These are phyloP conservation scores for Euphorbia neoarborescens DNA, from an alignment of 441 rosid species.

Conservation along the genomic window DNA sequence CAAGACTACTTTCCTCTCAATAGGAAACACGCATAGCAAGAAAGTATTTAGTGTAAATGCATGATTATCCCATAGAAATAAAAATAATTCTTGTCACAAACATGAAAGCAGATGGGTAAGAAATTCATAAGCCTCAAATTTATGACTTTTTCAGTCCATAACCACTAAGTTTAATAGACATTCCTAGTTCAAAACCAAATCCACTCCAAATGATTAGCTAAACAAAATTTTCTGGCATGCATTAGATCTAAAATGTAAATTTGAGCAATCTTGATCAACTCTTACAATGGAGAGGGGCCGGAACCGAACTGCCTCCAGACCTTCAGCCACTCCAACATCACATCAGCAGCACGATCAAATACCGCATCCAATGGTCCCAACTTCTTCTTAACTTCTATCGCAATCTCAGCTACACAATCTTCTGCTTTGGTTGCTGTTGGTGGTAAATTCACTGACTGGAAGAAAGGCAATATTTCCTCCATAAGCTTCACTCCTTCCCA, in stretches of 20 bases:
- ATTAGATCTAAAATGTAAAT: background rate
- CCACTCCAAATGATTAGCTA: background rate
- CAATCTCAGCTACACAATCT: slow-evolving; percentile 63
- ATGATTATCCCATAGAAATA: no score
- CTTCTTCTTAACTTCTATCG: slow-evolving; percentile 53
- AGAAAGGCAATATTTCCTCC: slow-evolving; percentile 87
- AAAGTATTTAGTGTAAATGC: no score
- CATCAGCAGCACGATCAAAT: slow-evolving; percentile 60
- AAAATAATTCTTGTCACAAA: no score
- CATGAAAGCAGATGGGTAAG: background rate
- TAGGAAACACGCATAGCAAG: no score
- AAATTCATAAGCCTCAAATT: background rate
- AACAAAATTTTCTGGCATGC: background rate
- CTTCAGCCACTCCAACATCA: slow-evolving; percentile 71
- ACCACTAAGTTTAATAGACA: background rate
- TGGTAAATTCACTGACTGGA: slow-evolving; percentile 55
- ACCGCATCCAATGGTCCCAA: slow-evolving; percentile 51
- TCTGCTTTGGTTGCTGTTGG: slow-evolving; percentile 49
- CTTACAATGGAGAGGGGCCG: slow-evolving; percentile 21
- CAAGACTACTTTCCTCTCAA: no score
- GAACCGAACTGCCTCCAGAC: slow-evolving; percentile 62
- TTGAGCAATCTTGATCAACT: background rate
- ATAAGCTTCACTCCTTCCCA: slow-evolving; percentile 94
- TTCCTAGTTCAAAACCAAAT: background rate
- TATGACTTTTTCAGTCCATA: background rate